These are phyloP conservation scores for Calonectria pseudoreteaudii DNA, from an alignment of 2,329 filamentous ascomycete genomes.

Conservation along the genomic window DNA sequence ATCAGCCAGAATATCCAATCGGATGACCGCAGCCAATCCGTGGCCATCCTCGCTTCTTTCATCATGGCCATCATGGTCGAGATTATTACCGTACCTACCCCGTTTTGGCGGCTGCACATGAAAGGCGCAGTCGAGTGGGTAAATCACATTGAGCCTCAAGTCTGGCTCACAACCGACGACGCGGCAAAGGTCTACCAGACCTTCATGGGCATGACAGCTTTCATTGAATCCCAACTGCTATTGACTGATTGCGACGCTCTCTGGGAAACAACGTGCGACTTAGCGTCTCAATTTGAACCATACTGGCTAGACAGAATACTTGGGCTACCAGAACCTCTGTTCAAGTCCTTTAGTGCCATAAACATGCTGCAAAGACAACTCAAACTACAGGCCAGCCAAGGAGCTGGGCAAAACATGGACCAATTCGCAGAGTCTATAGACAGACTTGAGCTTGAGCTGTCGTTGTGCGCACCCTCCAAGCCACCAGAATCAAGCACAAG, in stretches of 20 bases:
- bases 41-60: constrained; percentile 1
- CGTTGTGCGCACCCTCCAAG: not conserved
- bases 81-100: not conserved
- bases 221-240: not conserved
- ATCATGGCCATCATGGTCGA: constrained; percentile 1
- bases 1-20: not conserved
- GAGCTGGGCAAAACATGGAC: not conserved
- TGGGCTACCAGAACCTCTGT: not conserved
- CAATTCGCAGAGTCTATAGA: not conserved
- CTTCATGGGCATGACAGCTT: not conserved
- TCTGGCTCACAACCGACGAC: not conserved
- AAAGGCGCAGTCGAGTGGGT: constrained; percentile 13
- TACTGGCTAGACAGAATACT: not conserved
- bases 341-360: not conserved
- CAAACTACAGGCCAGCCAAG: not conserved
- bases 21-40: not conserved
- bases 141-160: not conserved
- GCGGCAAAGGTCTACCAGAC: not conserved
- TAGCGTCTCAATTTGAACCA: not conserved
- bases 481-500: not conserved
- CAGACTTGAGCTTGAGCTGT: not conserved
- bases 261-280: not conserved
- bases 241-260: not conserved
- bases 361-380: not conserved
- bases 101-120: constrained; percentile 10